Percentiles rank a stretch among this genome's conserved stretches.
Evolutionary conservation across 176 grass and related monocot genomes (phyloP).

Genomic region (Triticum turgidum): DNA sequence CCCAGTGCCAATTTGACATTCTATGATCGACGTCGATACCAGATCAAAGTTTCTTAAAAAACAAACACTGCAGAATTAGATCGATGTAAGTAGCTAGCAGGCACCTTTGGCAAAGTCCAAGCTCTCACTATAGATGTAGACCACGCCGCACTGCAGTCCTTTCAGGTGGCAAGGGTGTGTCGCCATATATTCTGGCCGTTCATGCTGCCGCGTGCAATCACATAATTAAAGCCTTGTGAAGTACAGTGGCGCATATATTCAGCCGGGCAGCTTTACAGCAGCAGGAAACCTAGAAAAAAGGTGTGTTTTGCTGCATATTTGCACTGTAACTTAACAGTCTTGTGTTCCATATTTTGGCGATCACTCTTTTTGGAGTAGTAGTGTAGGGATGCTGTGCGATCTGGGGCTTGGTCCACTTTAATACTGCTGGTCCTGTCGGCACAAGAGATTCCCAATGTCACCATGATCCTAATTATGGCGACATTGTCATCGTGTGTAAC

Average conservation of each 20-base stretch:
- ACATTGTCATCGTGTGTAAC: conserved; percentile 1
- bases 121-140: conserved; percentile 24
- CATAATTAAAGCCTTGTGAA: background rate
- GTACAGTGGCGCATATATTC: conserved; percentile 11
- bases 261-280: background rate
- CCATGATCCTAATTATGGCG: conserved; percentile 25
- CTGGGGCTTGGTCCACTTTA: background rate
- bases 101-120: conserved; percentile 19
- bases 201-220: conserved; percentile 12
- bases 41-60: background rate
- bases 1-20: background rate
- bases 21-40: background rate
- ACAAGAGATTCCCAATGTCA: conserved; percentile 21
- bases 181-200: conserved; percentile 16
- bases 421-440: conserved; percentile 13
- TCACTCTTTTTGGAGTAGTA: background rate
- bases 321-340: background rate
- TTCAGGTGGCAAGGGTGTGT: conserved; percentile 28
- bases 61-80: background rate
- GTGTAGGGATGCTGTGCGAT: background rate
- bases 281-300: background rate
- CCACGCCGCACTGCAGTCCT: conserved; percentile 18
- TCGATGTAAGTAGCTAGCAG: background rate
- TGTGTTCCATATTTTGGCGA: background rate
- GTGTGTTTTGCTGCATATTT: background rate